Percentiles rank a stretch among this genome's conserved stretches.
phyloP scores from a whole-genome alignment of 768 basidiomycete species.

The Leccinum truebloodii region DNA sequence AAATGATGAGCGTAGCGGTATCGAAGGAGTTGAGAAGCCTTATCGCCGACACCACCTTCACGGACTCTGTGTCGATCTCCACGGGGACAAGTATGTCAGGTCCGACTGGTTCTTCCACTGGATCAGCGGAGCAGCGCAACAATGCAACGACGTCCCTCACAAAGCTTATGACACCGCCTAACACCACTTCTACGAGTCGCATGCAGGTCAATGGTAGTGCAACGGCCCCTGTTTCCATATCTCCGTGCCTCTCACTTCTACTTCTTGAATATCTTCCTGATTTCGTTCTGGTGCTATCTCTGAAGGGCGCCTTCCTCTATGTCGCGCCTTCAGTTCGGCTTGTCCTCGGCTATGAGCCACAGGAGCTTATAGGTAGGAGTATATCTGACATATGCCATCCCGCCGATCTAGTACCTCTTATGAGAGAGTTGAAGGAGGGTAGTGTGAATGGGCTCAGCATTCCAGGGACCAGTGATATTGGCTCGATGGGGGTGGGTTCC shows the following conservation, averaged over 20 bases:
- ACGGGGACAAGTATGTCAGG: constrained; percentile 39
- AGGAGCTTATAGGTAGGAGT: constrained; percentile 77
- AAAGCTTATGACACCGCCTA: constrained; percentile 17
- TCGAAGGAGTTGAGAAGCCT: constrained; percentile 55
- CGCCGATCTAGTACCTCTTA: constrained; percentile 86
- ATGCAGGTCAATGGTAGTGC: constrained; percentile 5
- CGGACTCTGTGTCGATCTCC: constrained; percentile 48
- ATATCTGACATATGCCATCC: constrained; percentile 86
- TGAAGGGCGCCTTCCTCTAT: constrained; percentile 92
- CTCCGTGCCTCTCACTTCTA: constrained; percentile 37
- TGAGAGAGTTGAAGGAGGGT: constrained; percentile 85
- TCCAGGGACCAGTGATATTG: constrained; percentile 20
- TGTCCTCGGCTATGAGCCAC: constrained; percentile 84
- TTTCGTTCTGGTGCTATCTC: constrained; percentile 86
- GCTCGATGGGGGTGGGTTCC: constrained; percentile 6
- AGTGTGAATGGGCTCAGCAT: constrained; percentile 21
- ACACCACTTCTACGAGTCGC: constrained; percentile 22
- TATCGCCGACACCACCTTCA: constrained; percentile 48
- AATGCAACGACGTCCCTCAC: constrained; percentile 22
- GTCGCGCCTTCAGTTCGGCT: constrained; percentile 78
- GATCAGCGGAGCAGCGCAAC: constrained; percentile 11
- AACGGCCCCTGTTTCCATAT: constrained; percentile 46
- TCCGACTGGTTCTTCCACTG: constrained; percentile 17
- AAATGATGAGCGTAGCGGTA: constrained; percentile 38
- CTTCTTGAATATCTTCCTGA: constrained; percentile 69